phyloP scores from a whole-genome alignment of 257 asterid species.

The Nicotiana benthamiana region DNA sequence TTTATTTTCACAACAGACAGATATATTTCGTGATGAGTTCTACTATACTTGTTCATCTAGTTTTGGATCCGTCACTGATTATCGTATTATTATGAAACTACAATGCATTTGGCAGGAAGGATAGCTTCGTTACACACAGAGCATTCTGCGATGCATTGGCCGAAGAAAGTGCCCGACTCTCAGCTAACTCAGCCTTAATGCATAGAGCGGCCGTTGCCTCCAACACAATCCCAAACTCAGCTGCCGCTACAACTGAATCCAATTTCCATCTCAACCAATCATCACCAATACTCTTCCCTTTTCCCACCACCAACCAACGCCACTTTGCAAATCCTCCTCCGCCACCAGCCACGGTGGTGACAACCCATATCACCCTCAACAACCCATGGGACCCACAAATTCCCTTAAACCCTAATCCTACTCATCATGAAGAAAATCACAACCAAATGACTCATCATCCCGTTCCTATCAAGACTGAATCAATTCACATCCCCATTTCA shows the following conservation, averaged over 20 bases:
- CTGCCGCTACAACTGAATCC: slow-evolving; percentile 8
- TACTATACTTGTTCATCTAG: too few species aligned
- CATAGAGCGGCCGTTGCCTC: background rate
- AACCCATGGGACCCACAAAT: slow-evolving; percentile 15
- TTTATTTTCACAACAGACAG: too few species aligned
- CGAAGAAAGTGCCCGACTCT: slow-evolving; percentile 75
- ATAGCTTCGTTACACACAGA: slow-evolving; percentile 76
- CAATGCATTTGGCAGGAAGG: slow-evolving; percentile 46
- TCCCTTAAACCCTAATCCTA: slow-evolving; percentile 28
- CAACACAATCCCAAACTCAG: slow-evolving; percentile 21
- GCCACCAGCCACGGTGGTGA: slow-evolving; percentile 6
- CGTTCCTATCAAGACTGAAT: slow-evolving; percentile 31
- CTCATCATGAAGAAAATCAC: background rate
- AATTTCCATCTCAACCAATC: slow-evolving; percentile 25
- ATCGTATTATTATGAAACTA: too few species aligned
- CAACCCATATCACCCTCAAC: slow-evolving; percentile 18
- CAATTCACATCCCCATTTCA: slow-evolving; percentile 32
- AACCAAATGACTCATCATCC: slow-evolving; percentile 8
- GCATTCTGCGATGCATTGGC: slow-evolving; percentile 94
- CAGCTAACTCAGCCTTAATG: slow-evolving; percentile 44
- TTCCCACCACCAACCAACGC: slow-evolving; percentile 15
- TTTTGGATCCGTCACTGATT: background rate
- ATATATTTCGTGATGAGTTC: too few species aligned
- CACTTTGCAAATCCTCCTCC: slow-evolving; percentile 22
- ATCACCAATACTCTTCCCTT: slow-evolving; percentile 26